These are phyloP conservation scores for Effrenium voratum DNA, from an alignment of 73 alveolate genomes.

Conservation along the genomic window DNA sequence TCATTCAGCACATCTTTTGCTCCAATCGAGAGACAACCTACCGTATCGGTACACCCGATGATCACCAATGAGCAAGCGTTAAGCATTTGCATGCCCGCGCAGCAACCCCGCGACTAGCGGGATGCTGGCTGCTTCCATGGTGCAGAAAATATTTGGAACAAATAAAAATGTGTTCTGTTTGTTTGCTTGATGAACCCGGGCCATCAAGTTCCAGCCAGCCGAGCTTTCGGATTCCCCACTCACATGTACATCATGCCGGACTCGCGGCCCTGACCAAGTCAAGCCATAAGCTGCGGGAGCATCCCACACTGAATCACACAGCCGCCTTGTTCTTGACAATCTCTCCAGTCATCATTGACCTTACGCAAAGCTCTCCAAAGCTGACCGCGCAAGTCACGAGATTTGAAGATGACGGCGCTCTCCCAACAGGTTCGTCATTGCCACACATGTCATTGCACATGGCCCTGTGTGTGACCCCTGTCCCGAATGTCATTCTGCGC, in stretches of 20 bases:
- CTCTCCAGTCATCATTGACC: conserved; percentile 76
- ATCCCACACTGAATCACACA: background rate
- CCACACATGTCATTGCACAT: too few species aligned
- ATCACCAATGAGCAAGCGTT: too few species aligned
- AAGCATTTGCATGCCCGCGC: too few species aligned
- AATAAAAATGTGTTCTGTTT: background rate
- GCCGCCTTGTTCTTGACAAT: conserved; percentile 83
- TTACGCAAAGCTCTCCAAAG: background rate
- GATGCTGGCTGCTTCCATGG: conserved; percentile 38
- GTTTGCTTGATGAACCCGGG: background rate
- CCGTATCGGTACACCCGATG: too few species aligned
- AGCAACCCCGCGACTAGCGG: conserved; percentile 92
- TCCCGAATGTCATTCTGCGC: too few species aligned
- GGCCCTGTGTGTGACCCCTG: too few species aligned
- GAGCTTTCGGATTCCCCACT: background rate
- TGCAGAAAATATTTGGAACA: background rate
- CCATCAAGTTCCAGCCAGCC: background rate
- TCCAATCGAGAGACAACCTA: too few species aligned
- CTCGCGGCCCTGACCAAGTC: conserved; percentile 69
- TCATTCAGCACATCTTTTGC: too few species aligned
- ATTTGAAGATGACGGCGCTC: too few species aligned
- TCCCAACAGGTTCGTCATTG: too few species aligned
- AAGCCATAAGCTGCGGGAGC: background rate
- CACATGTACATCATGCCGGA: conserved; percentile 93
- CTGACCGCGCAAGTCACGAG: background rate